These are phyloP conservation scores for Polyporus tsugae DNA, from an alignment of 1,284 basidiomycete genomes.

Conservation along the genomic window DNA sequence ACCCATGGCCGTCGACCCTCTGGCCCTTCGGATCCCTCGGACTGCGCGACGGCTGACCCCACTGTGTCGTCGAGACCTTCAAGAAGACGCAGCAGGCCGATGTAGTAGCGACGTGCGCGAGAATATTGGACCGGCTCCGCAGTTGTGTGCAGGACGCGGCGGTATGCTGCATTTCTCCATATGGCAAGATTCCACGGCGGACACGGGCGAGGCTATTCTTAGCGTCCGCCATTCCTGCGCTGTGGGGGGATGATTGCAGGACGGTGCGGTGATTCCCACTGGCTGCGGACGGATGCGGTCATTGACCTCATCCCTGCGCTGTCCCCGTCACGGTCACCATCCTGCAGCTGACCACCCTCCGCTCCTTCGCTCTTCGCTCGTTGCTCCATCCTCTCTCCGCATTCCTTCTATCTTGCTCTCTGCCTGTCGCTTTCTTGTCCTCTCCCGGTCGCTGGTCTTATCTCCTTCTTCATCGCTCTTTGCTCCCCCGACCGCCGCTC, in stretches of 20 bases:
- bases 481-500: constrained; percentile 2
- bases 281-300: not conserved
- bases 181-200: not conserved
- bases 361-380: constrained; percentile 9
- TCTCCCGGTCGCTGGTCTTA: constrained; percentile 8
- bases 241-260: not conserved
- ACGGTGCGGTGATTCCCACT: not conserved
- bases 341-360: not conserved
- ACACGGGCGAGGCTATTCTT: not conserved
- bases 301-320: not conserved
- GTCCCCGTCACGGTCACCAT: not conserved
- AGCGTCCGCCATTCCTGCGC: not conserved
- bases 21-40: not conserved
- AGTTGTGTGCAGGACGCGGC: not conserved
- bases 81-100: not conserved
- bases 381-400: constrained; percentile 7
- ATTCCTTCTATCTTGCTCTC: not conserved
- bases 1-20: not conserved
- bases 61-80: not conserved
- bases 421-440: not conserved
- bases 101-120: not conserved
- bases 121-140: not conserved
- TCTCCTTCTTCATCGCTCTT: constrained; percentile 5
- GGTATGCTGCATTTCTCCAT: not conserved
- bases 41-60: not conserved